Percentiles rank a stretch among this genome's conserved stretches.
phyloP scores from a whole-genome alignment of 23 red algal species.

The Gracilaria domingensis region DNA sequence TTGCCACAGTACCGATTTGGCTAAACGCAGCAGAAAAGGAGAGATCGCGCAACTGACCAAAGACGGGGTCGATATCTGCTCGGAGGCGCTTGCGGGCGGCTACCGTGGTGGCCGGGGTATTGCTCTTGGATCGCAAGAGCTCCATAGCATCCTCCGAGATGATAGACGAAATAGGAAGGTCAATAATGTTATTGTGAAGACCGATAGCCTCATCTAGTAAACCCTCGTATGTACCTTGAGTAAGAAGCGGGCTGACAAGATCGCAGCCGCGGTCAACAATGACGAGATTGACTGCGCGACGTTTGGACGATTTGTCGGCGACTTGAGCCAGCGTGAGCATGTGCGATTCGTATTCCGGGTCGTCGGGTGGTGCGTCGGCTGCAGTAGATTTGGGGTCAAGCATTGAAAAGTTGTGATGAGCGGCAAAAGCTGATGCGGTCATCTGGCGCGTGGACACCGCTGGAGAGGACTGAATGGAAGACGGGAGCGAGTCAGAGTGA shows the following conservation, averaged over 20 bases:
- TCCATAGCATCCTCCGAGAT: slow-evolving; percentile 61
- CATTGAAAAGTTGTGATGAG: slow-evolving; percentile 4
- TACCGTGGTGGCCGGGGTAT: slow-evolving; percentile 32
- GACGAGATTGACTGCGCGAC: slow-evolving; percentile 65
- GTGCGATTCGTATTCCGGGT: not conserved
- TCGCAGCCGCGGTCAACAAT: slow-evolving; percentile 89
- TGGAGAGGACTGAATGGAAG: slow-evolving; percentile 30
- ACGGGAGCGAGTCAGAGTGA: slow-evolving; percentile 15
- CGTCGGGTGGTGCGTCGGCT: not conserved
- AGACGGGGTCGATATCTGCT: slow-evolving; percentile 61
- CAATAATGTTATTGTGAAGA: slow-evolving; percentile 77
- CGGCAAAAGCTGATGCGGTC: slow-evolving; percentile 23
- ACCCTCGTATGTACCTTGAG: slow-evolving; percentile 95
- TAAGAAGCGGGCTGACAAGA: slow-evolving; percentile 88
- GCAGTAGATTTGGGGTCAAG: not conserved
- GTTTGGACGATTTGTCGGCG: not conserved
- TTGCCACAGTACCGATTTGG: slow-evolving; percentile 50
- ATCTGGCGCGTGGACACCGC: slow-evolving; percentile 16
- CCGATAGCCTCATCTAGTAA: slow-evolving; percentile 83
- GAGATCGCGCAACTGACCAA: slow-evolving; percentile 70
- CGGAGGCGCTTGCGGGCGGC: slow-evolving; percentile 47
- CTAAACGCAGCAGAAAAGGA: slow-evolving; percentile 66
- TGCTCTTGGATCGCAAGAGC: slow-evolving; percentile 23
- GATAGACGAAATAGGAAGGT: slow-evolving; percentile 56
- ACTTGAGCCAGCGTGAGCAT: slow-evolving; percentile 28